Percentiles rank a stretch among this genome's conserved stretches.
These are phyloP conservation scores for Phtheirospermum japonicum DNA, from an alignment of 257 asterid genomes.

Conservation along the genomic window DNA sequence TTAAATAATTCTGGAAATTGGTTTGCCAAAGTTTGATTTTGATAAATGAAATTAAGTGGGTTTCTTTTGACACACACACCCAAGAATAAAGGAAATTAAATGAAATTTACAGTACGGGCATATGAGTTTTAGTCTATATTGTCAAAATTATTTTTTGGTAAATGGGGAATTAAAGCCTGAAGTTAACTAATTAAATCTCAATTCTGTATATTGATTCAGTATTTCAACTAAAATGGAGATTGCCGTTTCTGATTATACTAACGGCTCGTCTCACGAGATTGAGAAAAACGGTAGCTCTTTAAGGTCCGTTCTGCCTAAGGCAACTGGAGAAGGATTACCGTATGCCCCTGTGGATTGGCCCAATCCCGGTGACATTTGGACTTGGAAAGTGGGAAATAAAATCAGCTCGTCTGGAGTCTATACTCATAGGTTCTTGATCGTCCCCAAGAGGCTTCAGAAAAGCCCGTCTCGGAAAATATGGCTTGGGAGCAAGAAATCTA, in stretches of 20 bases:
- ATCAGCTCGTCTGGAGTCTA: slow-evolving; percentile 25
- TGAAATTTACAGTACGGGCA: neutral
- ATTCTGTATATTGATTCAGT: neutral
- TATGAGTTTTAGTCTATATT: neutral
- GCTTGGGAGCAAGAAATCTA: slow-evolving; percentile 32
- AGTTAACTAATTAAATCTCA: neutral
- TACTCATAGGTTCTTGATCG: slow-evolving; percentile 34
- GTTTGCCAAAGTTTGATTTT: neutral
- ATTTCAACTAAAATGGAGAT: slow-evolving; percentile 14
- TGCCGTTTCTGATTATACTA: slow-evolving; percentile 6
- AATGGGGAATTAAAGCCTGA: neutral
- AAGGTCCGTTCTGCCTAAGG: slow-evolving; percentile 21
- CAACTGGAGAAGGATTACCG: slow-evolving; percentile 41
- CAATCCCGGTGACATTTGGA: slow-evolving; percentile 43
- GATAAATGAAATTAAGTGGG: neutral
- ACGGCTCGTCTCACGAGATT: neutral
- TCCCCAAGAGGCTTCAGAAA: slow-evolving; percentile 38
- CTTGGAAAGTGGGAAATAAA: slow-evolving; percentile 47
- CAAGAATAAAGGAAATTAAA: too few relatives aligned
- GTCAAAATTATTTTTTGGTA: neutral
- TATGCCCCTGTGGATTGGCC: slow-evolving; percentile 51
- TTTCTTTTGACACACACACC: too few relatives aligned
- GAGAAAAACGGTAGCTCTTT: neutral
- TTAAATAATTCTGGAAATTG: neutral
- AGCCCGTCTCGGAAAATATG: slow-evolving; percentile 31